Base-by-base conservation (phyloP, 345 rosid genomes). In the Citropsis articulata region DNA sequence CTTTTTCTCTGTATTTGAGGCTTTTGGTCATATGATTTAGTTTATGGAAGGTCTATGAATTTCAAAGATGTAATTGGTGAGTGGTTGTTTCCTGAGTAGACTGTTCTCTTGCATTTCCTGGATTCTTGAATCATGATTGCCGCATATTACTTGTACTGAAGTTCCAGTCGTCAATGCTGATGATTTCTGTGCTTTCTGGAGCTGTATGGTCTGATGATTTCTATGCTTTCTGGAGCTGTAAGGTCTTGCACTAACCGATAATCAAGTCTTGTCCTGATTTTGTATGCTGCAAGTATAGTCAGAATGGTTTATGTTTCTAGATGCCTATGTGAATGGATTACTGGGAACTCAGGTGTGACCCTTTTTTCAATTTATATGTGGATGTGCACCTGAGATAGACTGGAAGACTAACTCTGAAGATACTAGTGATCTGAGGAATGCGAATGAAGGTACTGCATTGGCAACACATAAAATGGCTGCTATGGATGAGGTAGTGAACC, bases 291-390 rank as follows among this genome's bases (percentile, higher is more conserved):
- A 96, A 83, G 99, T 96, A 63, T 94, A 98, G 98, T 87, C 97
- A 55, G 99, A 97, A 75, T 94, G 98, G 99, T 97, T 94, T 90
- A 93, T 97, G 72, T 97, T 97, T 81, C 93, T 98, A 61, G 99
- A 97, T 81, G 99, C 98, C 62, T 92, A 94, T 84, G 94, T 93
- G 67, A 86, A 89, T 80, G 99, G 98, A 79, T 85, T 97, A 71
- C 96, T 50, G 88, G 97, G 82, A 86, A 84, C 80, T 94, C 98
- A 71, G 98, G 98, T 42, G 96, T 94, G 77, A 79, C 87, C 65
- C 88, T 82, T 56, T 56, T 94, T 90, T 76, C 98, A 97, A 87
- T 94, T 96, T 73, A 81, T 97, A 67, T 89, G 94, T 76, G 94
- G 96, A 30, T 94, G 93, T 84, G 91, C 93, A n/a, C 94, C 91